phyloP scores from a whole-genome alignment of 2,329 filamentous ascomycete species.

The Penicillium psychrosexuale region DNA sequence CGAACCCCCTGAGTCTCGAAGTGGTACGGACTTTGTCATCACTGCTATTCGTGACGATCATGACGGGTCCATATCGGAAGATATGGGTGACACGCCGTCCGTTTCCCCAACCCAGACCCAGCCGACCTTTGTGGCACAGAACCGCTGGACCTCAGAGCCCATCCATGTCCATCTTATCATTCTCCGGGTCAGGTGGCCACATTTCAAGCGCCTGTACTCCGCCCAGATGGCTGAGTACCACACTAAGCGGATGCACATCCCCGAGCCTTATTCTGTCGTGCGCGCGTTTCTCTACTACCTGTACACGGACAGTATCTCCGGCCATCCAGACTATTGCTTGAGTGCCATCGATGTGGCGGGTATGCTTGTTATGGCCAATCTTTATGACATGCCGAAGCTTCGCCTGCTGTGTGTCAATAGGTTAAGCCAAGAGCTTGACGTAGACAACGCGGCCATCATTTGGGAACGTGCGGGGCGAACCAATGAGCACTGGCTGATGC shows the following conservation, averaged over 20 bases:
- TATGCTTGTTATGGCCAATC: slow-evolving; percentile 93
- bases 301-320: slow-evolving; percentile 84
- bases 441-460: slow-evolving; percentile 90
- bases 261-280: slow-evolving; percentile 90
- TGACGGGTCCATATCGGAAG: slow-evolving; percentile 47
- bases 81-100: slow-evolving; percentile 44
- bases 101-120: slow-evolving; percentile 28
- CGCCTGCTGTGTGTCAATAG: slow-evolving; percentile 88
- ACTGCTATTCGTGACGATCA: slow-evolving; percentile 76
- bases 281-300: slow-evolving; percentile 94
- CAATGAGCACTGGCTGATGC: slow-evolving; percentile 89
- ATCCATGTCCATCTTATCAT: slow-evolving; percentile 97
- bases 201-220: slow-evolving; percentile 87
- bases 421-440: slow-evolving; percentile 83
- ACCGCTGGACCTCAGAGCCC: slow-evolving; percentile 63
- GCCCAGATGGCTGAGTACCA: slow-evolving; percentile 98
- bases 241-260: slow-evolving; percentile 95
- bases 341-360: slow-evolving; percentile 82
- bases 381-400: slow-evolving; percentile 94
- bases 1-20: slow-evolving; percentile 75
- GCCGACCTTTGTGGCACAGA: slow-evolving; percentile 35
- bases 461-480: slow-evolving; percentile 93
- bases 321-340: slow-evolving; percentile 58
- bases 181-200: slow-evolving; percentile 90
- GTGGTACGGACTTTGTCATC: slow-evolving; percentile 85